Evolutionary conservation across 129 eudicot species (phyloP), one percentile per base, ranked within the genome.

Genomic region (Apium graveolens): DNA sequence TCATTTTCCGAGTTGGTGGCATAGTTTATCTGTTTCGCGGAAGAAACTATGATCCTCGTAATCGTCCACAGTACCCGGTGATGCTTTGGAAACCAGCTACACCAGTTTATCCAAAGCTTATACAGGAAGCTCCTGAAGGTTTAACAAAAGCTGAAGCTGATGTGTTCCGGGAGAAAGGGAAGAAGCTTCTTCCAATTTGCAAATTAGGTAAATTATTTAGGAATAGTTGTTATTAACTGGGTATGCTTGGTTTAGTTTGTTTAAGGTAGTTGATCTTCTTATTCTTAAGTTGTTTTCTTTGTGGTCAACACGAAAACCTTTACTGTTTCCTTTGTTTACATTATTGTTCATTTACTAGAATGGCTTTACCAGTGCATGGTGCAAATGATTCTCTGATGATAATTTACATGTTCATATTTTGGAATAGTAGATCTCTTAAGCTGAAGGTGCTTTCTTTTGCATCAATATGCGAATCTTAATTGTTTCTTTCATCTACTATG

Each of bases 81-180:
- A 96, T 96, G 99, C 85, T 96, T 2, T 96, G 99, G 99, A 96
- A 92, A 82, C 99, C 99, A 42, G 99, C 99, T 68, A 81, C 99
- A 26, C 99, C 99, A 0, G 97, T 96, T 83, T 96, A 96, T 80
- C 99, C 99, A n/a, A 96, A 96, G 71, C 97, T 96, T 39, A 96
- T 96, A 74, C 96, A 96, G 84, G 97, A 90, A 42, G 95, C 96
- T 74, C 99, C 97, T 11, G 99, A 87, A 91, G 99, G 99, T 43
- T 78, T 96, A 81, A 96, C 99, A 18, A 92, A 96, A 85, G 86
- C 81, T 78, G 97, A 92, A 80, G 99, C 99, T 32, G 95, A 88
- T 82, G 95, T 85, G 70, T 76, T 96, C 80, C 83, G 99, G 80
- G 78, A 35, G 55, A 92, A 92, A 86, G 99, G 99, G 77, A 90